A percentile compares a stretch with the other conserved stretches of the same genome.
Evolutionary conservation across 2,329 filamentous ascomycete species (phyloP).

Genomic region (Alternaria brassicicola): DNA sequence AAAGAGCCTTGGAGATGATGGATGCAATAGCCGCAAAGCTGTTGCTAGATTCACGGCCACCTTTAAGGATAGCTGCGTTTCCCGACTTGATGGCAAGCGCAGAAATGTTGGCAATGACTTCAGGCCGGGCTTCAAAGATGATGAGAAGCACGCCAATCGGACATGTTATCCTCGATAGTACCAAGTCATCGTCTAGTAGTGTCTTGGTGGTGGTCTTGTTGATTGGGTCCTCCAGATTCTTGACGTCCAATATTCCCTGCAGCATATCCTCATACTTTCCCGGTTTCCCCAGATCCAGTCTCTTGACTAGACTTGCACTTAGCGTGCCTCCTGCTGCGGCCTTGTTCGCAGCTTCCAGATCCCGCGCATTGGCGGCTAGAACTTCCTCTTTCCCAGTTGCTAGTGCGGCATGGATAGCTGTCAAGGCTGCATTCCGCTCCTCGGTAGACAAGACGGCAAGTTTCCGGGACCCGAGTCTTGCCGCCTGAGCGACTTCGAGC

Average conservation of each 20-base stretch:
- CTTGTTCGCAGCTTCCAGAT: constrained; percentile 75
- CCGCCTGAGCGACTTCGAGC: constrained; percentile 74
- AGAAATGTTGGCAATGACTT: constrained; percentile 98
- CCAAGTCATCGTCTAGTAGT: constrained; percentile 81
- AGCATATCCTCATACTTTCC: constrained; percentile 99
- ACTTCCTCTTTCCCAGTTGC: constrained; percentile 72
- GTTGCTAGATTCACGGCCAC: constrained; percentile 92
- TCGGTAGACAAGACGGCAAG: constrained; percentile 78
- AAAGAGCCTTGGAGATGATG: constrained; percentile 80
- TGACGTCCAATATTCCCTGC: constrained; percentile 88
- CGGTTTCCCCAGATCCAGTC: constrained; percentile 81
- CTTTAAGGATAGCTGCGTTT: constrained; percentile 96
- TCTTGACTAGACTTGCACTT: constrained; percentile 82
- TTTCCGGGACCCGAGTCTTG: constrained; percentile 79
- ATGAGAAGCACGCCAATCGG: constrained; percentile 97
- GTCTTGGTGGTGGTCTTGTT: constrained; percentile 85
- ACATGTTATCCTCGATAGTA: constrained; percentile 86
- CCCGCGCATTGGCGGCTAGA: constrained; percentile 82
- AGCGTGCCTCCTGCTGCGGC: constrained; percentile 77
- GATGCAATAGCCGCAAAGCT: constrained; percentile 92
- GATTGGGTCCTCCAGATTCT: constrained; percentile 82
- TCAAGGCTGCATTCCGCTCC: constrained; percentile 83
- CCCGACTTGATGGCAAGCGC: constrained; percentile 95
- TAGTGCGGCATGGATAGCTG: constrained; percentile 81
- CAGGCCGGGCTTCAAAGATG: constrained; percentile 96